Percentiles rank a stretch among this genome's conserved stretches.
Conservation (phyloP, 768 basidiomycete species). For the Mycena rebaudengoi region DNA sequence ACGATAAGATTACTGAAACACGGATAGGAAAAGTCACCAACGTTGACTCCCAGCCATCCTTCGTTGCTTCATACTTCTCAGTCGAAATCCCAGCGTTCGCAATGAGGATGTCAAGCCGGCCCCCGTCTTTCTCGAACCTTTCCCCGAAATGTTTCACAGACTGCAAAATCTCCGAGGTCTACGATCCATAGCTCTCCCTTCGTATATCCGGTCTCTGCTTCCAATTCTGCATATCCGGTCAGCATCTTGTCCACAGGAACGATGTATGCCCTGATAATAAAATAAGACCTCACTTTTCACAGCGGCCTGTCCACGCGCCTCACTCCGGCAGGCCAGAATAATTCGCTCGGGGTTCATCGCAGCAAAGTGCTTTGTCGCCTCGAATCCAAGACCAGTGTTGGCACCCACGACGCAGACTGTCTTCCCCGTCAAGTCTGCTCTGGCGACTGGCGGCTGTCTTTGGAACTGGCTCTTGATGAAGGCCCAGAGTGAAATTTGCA, state of each 20-base stretch:
- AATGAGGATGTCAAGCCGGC: slow-evolving; percentile 39
- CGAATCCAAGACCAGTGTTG: slow-evolving; percentile 27
- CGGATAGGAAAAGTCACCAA: too few relatives aligned
- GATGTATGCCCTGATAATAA: too few relatives aligned
- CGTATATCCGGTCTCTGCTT: slow-evolving; percentile 28
- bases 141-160: slow-evolving; percentile 43
- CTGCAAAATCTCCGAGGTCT: slow-evolving; percentile 42
- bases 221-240: slow-evolving; percentile 26
- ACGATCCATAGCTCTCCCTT: slow-evolving; percentile 41
- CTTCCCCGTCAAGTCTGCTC: slow-evolving; percentile 25
- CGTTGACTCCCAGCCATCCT: too few relatives aligned
- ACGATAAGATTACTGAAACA: too few relatives aligned
- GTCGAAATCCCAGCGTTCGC: slow-evolving; percentile 38
- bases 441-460: slow-evolving; percentile 26
- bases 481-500: neutral
- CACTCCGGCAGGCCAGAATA: slow-evolving; percentile 42
- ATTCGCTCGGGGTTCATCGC: slow-evolving; percentile 39
- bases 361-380: slow-evolving; percentile 38
- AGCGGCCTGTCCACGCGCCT: slow-evolving; percentile 32
- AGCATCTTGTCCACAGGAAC: neutral
- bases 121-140: slow-evolving; percentile 34
- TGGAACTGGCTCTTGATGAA: slow-evolving; percentile 13
- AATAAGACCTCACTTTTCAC: slow-evolving; percentile 25
- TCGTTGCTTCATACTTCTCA: slow-evolving; percentile 24
- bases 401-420: slow-evolving; percentile 28